phyloP scores from a whole-genome alignment of 768 basidiomycete species.

The Favolaschia claudopus region DNA sequence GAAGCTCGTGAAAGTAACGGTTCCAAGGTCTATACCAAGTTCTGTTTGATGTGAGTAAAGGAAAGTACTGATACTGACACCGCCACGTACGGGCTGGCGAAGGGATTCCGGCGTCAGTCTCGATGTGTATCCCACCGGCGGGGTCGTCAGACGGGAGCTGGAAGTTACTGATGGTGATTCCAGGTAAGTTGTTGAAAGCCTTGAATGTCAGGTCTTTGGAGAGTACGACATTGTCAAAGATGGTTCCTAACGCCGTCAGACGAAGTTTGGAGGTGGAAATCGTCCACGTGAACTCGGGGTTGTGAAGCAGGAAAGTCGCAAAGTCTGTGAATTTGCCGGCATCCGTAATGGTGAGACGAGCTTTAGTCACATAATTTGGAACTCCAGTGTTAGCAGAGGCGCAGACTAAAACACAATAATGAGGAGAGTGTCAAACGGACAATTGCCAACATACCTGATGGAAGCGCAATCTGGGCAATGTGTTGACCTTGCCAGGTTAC shows the following conservation, averaged over 20 bases:
- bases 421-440: not conserved
- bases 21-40: constrained; percentile 74
- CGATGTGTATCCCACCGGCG: constrained; percentile 73
- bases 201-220: constrained; percentile 68
- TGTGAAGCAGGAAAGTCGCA: constrained; percentile 70
- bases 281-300: constrained; percentile 71
- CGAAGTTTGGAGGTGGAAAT: constrained; percentile 72
- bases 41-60: constrained; percentile 47
- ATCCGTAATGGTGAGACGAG: constrained; percentile 63
- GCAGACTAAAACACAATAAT: constrained; percentile 54
- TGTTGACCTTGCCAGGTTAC: constrained; percentile 69
- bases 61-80: not conserved
- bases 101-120: constrained; percentile 70
- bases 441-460: constrained; percentile 51
- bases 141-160: constrained; percentile 72
- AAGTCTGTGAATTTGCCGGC: constrained; percentile 67
- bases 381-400: constrained; percentile 72
- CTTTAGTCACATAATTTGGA: constrained; percentile 64
- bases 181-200: constrained; percentile 75
- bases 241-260: constrained; percentile 69
- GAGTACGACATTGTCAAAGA: constrained; percentile 70
- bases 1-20: constrained; percentile 66
- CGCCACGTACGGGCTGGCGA: constrained; percentile 67
- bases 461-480: constrained; percentile 71
- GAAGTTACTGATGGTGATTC: constrained; percentile 76